Percentiles rank a stretch among this genome's conserved stretches.
Conservation (phyloP, 345 rosid genomes). For the Schrenkiella parvula region DNA sequence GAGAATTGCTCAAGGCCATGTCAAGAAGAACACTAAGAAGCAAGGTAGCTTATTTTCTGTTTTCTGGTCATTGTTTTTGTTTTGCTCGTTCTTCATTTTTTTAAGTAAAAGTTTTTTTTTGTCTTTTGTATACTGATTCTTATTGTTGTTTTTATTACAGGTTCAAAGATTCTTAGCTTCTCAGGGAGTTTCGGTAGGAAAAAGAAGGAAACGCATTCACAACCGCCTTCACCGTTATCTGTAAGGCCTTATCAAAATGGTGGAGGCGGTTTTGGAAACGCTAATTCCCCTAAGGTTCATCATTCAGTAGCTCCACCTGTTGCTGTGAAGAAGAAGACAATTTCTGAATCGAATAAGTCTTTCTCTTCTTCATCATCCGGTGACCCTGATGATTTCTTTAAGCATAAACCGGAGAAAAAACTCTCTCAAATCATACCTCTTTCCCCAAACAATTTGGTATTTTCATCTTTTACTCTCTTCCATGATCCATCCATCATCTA, state of each 20-base stretch:
- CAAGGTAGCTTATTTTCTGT: background rate
- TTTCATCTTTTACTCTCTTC: background rate
- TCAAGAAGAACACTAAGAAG: slow-evolving; percentile 30
- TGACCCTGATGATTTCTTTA: slow-evolving; percentile 42
- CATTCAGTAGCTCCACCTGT: slow-evolving; percentile 34
- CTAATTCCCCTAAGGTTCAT: slow-evolving; percentile 27
- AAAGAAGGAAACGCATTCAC: slow-evolving; percentile 52
- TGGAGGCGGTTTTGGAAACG: slow-evolving; percentile 19
- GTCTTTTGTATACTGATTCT: background rate
- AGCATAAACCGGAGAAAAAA: slow-evolving; percentile 35
- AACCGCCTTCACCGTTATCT: slow-evolving; percentile 40
- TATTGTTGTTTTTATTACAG: slow-evolving; percentile 29
- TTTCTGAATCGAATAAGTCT: slow-evolving; percentile 26
- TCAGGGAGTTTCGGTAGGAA: slow-evolving; percentile 62
- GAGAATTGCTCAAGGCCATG: slow-evolving; percentile 37
- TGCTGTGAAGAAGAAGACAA: slow-evolving; percentile 35
- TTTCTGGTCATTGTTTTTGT: background rate
- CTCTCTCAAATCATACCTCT: slow-evolving; percentile 21
- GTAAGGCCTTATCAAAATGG: slow-evolving; percentile 22
- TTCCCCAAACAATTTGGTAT: slow-evolving; percentile 18
- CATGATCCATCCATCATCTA: background rate
- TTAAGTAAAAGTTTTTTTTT: background rate
- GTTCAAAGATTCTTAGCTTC: slow-evolving; percentile 42
- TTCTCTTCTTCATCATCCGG: slow-evolving; percentile 42
- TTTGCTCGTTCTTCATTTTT: background rate